Conservation (phyloP, 2,329 filamentous ascomycete genomes). For the Aspergillus chevalieri region DNA sequence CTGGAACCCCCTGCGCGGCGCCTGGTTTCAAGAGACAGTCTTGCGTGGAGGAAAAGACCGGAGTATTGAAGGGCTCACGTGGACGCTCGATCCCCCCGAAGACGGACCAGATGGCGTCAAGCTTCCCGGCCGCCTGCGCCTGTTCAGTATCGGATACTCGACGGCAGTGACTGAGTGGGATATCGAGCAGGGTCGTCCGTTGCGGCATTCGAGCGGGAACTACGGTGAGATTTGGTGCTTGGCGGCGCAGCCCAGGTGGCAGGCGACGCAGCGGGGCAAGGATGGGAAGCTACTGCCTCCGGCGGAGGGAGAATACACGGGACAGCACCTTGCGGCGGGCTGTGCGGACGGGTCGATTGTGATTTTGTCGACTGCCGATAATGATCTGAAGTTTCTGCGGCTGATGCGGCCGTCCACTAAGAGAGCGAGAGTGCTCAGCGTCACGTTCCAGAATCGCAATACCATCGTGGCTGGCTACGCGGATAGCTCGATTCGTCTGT, state of each 20-base stretch:
- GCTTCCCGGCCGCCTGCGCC: constrained; percentile 65
- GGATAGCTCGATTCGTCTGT: constrained; percentile 91
- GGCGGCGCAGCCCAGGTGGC: constrained; percentile 67
- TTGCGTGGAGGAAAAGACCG: constrained; percentile 77
- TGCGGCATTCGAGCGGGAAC: constrained; percentile 80
- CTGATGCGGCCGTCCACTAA: constrained; percentile 73
- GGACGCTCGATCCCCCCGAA: constrained; percentile 81
- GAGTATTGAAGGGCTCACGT: constrained; percentile 83
- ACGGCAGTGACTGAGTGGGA: constrained; percentile 94
- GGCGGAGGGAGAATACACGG: constrained; percentile 35
- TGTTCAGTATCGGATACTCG: constrained; percentile 96
- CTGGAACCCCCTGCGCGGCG: constrained; percentile 79
- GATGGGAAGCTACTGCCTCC: constrained; percentile 30
- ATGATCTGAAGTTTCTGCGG: constrained; percentile 72
- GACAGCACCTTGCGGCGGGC: constrained; percentile 70
- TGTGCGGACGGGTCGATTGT: constrained; percentile 89
- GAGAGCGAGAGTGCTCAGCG: constrained; percentile 81
- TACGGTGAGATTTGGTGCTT: constrained; percentile 97
- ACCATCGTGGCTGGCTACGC: constrained; percentile 85
- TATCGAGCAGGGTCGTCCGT: constrained; percentile 67
- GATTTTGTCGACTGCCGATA: constrained; percentile 77
- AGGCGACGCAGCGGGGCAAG: constrained; percentile 30
- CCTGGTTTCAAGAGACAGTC: constrained; percentile 85
- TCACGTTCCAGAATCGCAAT: constrained; percentile 80
- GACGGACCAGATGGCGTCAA: constrained; percentile 49